Base-by-base conservation (phyloP, 2,329 filamentous ascomycete genomes). In the Aspergillus sp. region DNA sequence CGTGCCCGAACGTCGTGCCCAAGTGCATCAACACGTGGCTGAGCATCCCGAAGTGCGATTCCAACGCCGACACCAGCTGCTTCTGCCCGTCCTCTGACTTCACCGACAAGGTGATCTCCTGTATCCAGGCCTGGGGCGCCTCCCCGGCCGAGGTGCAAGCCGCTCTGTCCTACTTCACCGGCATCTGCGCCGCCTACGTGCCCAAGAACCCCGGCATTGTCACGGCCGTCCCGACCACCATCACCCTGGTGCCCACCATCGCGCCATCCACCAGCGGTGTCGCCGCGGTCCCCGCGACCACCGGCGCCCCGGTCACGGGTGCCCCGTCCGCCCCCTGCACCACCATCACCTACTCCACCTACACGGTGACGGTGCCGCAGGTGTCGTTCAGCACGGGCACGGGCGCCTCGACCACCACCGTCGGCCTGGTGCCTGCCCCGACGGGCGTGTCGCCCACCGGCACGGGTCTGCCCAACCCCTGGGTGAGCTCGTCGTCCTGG, bases 21-120 rank as follows among this genome's bases (percentile, higher is more conserved):
- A 85, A 85, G 68, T 97, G 93, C 80, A 78, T 97, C 76, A 94
- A 93, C 83, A 95, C 91, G 65, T 97, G 91, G 89, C 76, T 96
- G 66, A 82, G 84, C 70, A 60, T 71, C 10, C 82, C 88, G 47
- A 78, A 82, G 68, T 97, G 93, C 84, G 81, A 81, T 64, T 86
- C 89, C 77, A 96, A 96, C 85, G 87, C 88, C 41, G 90, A 96
- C 68, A 76, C 81, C 54, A 74, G 76, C 60, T 97, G 93, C 84
- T 96, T 89, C 87, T 97, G 93, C 85, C 88, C 89, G 62, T 82
- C 88, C 68, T 72, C 81, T 55, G 77, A 84, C 50, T 93, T 94
- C 75, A 88, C 91, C 68, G 79, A 85, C 71, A 87, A 86, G 67
- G 85, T 97, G 70, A 93, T 89, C 72, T 77, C 82, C 57, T 97